Percentiles rank a stretch among this genome's conserved stretches.
Evolutionary conservation across 1,284 basidiomycete genomes (phyloP).

Genomic region (Coriolopsis trogii): DNA sequence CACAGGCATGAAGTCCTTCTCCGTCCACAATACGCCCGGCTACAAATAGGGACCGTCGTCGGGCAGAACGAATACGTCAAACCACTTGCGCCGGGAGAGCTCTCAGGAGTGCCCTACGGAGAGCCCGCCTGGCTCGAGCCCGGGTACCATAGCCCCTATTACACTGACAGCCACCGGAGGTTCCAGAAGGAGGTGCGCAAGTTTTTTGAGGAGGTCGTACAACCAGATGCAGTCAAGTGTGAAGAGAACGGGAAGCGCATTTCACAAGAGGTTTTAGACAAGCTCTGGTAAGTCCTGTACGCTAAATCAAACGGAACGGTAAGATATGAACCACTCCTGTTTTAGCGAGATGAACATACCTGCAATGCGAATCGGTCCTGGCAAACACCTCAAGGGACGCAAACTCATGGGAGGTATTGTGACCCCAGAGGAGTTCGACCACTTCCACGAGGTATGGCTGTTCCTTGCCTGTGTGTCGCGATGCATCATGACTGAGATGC

Average conservation of each 20-base stretch:
- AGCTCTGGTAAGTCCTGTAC: conserved; percentile 66
- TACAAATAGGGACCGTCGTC: conserved; percentile 79
- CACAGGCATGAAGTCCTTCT: conserved; percentile 87
- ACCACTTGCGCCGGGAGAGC: conserved; percentile 62
- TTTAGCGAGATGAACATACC: conserved; percentile 74
- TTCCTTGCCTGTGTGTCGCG: too few relatives aligned
- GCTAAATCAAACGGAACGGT: too few relatives aligned
- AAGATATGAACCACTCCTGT: too few relatives aligned
- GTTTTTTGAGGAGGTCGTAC: conserved; percentile 66
- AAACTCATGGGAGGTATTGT: conserved; percentile 83
- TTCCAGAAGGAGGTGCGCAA: conserved; percentile 69
- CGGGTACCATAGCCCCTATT: conserved; percentile 86
- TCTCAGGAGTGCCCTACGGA: conserved; percentile 84
- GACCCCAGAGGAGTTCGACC: conserved; percentile 88
- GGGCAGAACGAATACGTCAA: conserved; percentile 70
- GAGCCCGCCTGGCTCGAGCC: conserved; percentile 88
- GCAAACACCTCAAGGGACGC: conserved; percentile 87
- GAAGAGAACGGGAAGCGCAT: conserved; percentile 84
- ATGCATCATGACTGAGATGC: too few relatives aligned
- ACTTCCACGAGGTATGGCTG: conserved; percentile 75
- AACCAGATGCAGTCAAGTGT: conserved; percentile 65
- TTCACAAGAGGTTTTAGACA: conserved; percentile 75
- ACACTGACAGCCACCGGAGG: conserved; percentile 68
- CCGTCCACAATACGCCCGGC: conserved; percentile 78
- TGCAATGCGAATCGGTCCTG: conserved; percentile 92